Base-by-base conservation (phyloP, 1,284 basidiomycete species). In the Tranzscheliella williamsii region DNA sequence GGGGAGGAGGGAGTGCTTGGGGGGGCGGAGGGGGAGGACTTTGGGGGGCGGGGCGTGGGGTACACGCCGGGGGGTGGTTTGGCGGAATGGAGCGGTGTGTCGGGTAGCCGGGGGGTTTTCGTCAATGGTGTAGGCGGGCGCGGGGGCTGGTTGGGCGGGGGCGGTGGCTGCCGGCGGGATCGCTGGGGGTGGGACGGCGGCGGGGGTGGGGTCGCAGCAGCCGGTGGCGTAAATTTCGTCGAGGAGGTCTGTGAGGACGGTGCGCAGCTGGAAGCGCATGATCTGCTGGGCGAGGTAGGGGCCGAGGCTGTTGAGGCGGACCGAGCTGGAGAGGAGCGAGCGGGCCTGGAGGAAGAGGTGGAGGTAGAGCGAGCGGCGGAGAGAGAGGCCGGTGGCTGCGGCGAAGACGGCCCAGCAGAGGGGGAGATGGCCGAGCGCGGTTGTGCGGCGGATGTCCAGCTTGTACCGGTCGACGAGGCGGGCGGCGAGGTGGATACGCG, bases 311-410 rank as follows among this genome's bases (percentile, higher is more conserved):
- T 97, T 98, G 63, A 98, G 82, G 5, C 95, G 85, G 11, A 98
- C 89, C 0, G 90, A 87, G 2, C 92, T 90, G 3, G 91, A 95
- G 21, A 98, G 83, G 37, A 96, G 80, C 27, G 89, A 85, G 4
- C 95, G 84, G 2, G 90, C 89, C 67, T 97, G 91, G 4, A 98
- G 84, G 80, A 96, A 98, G 29, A 97, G 84, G 69, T 94, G 88
- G 11, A 98, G 84, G 70, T 88, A 87, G 22, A 63, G 37, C 16
- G 42, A 78, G 84, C 54, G 69, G 90, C 90, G 86, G 52, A 88
- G 73, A 3, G 85, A 83, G 24, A 97, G 73, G 4, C 85, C 87
- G 2, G 96, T 81, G 2, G 86, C 85, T 17, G 85, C 87, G 1
- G 88, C 87, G 38, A 98, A 80, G 0, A 90, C 82, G 3, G 89